Conservation (phyloP, 1,284 basidiomycete species). For the Phylloboletellus chloephorus region DNA sequence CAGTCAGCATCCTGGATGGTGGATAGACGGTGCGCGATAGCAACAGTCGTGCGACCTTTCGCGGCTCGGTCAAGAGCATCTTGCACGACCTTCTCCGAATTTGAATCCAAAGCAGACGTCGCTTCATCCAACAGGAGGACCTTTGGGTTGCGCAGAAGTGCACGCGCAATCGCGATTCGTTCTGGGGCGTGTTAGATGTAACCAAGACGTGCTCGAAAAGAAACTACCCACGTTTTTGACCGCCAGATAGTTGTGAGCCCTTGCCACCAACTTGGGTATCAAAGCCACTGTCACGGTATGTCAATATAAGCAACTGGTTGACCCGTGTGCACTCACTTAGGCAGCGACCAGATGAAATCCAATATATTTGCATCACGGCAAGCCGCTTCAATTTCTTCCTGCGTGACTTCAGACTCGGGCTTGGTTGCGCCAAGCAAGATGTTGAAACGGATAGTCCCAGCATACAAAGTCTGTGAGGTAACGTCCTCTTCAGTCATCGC, state of each 20-base stretch:
- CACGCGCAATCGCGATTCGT: slow-evolving; percentile 73
- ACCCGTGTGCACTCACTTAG: slow-evolving; percentile 51
- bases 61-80: slow-evolving; percentile 86
- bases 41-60: slow-evolving; percentile 73
- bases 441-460: slow-evolving; percentile 86
- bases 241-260: slow-evolving; percentile 89
- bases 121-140: slow-evolving; percentile 82
- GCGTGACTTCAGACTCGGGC: slow-evolving; percentile 75
- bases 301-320: slow-evolving; percentile 10
- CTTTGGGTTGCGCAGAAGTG: slow-evolving; percentile 79
- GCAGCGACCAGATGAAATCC: slow-evolving; percentile 85
- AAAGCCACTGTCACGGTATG: slow-evolving; percentile 47
- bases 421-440: slow-evolving; percentile 84
- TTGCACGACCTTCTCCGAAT: slow-evolving; percentile 83
- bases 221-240: slow-evolving; percentile 75
- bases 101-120: slow-evolving; percentile 81
- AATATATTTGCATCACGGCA: slow-evolving; percentile 87
- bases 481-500: neutral
- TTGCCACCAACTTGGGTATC: slow-evolving; percentile 87
- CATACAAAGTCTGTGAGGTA: slow-evolving; percentile 62
- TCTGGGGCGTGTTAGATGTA: slow-evolving; percentile 37
- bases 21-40: slow-evolving; percentile 83
- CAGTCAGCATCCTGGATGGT: slow-evolving; percentile 90
- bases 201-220: slow-evolving; percentile 23
- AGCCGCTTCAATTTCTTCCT: slow-evolving; percentile 82